phyloP scores from a whole-genome alignment of 2,329 filamentous ascomycete genomes.

The Fusarium sp. region DNA sequence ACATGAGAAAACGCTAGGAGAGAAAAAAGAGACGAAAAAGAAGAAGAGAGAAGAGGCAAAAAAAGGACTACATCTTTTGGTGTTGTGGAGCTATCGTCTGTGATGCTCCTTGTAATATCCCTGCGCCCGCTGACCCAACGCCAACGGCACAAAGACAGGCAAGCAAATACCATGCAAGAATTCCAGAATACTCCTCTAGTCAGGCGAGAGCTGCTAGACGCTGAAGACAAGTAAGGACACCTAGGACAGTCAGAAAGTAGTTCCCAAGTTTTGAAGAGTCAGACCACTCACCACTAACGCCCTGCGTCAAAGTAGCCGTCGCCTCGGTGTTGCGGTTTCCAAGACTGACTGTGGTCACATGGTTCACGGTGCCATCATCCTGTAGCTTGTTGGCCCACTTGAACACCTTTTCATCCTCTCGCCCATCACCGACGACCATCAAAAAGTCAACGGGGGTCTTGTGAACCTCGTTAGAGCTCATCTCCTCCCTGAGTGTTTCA shows the following conservation, averaged over 20 bases:
- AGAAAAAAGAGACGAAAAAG: constrained; percentile 1
- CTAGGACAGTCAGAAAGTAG: constrained; percentile 44
- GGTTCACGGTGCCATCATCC: constrained; percentile 70
- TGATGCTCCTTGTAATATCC: constrained; percentile 31
- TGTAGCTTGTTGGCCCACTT: constrained; percentile 90
- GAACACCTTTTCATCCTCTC: constrained; percentile 95
- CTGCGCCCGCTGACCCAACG: constrained; percentile 46
- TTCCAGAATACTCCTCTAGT: constrained; percentile 33
- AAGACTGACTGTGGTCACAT: constrained; percentile 89
- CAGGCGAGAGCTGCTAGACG: constrained; percentile 55
- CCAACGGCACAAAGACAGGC: constrained; percentile 46
- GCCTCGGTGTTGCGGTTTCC: constrained; percentile 92
- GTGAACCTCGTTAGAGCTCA: constrained; percentile 50
- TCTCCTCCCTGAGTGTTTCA: constrained; percentile 66
- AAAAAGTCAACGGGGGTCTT: constrained; percentile 81
- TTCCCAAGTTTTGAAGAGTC: neutral
- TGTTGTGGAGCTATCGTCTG: constrained; percentile 22
- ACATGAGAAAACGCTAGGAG: constrained; percentile 7
- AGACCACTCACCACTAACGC: constrained; percentile 82
- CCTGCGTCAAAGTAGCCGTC: constrained; percentile 87
- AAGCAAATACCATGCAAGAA: constrained; percentile 41
- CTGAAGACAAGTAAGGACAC: constrained; percentile 61
- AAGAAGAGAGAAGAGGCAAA: neutral
- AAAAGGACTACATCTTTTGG: constrained; percentile 34
- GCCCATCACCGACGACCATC: constrained; percentile 90